These are phyloP conservation scores for Dovyalis caffra DNA, from an alignment of 345 rosid species.

Conservation along the genomic window DNA sequence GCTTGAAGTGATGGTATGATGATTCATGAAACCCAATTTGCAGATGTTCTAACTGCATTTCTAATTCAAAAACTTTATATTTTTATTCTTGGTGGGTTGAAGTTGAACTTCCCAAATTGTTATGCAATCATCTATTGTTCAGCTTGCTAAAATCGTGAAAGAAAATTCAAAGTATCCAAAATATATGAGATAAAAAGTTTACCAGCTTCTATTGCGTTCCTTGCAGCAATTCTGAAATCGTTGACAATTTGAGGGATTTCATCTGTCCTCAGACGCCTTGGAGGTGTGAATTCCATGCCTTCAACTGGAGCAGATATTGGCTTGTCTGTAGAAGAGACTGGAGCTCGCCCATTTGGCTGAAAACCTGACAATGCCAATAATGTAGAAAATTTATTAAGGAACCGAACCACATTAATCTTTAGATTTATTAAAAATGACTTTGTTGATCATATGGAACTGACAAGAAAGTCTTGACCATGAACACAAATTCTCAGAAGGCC, in stretches of 20 bases:
- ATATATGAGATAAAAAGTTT: too few relatives aligned
- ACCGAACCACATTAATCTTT: too few relatives aligned
- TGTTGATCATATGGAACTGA: too few relatives aligned
- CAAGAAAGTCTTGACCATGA: too few relatives aligned
- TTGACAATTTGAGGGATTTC: conserved; percentile 71
- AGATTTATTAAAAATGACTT: too few relatives aligned
- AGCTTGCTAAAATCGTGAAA: too few relatives aligned
- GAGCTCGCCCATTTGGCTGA: conserved; percentile 67
- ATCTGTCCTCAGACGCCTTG: conserved; percentile 50
- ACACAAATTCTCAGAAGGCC: too few relatives aligned
- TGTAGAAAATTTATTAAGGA: too few relatives aligned
- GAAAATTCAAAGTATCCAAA: too few relatives aligned
- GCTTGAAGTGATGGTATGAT: conserved; percentile 46
- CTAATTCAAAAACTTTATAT: conserved; percentile 2
- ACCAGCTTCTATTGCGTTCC: not conserved
- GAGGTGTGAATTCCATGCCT: conserved; percentile 44
- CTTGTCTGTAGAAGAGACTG: conserved; percentile 59
- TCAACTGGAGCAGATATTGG: conserved; percentile 38
- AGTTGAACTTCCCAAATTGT: too few relatives aligned
- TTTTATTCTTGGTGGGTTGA: too few relatives aligned
- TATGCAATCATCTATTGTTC: too few relatives aligned
- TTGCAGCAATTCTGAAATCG: conserved; percentile 69
- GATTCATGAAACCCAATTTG: conserved; percentile 29
- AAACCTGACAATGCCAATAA: conserved; percentile 31
- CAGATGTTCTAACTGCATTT: conserved; percentile 62